These are phyloP conservation scores for Copromyces sp. DNA, from an alignment of 495 filamentous ascomycete species.

Conservation along the genomic window DNA sequence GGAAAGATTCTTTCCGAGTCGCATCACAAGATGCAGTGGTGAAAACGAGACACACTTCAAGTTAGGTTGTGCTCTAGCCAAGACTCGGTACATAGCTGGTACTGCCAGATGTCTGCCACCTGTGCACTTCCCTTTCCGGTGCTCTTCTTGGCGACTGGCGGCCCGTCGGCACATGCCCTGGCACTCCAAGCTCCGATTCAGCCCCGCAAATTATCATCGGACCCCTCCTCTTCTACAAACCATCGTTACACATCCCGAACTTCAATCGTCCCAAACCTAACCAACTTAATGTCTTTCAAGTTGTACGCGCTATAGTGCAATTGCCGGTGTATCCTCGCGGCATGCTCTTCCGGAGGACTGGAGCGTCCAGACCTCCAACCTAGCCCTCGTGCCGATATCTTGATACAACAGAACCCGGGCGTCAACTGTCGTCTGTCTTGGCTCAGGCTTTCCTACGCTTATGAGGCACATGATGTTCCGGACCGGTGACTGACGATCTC, in stretches of 20 bases:
- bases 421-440: neutral
- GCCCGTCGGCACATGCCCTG: neutral
- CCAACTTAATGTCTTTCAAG: slow-evolving; percentile 10
- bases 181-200: neutral
- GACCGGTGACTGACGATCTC: neutral
- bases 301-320: slow-evolving; percentile 18
- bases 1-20: neutral
- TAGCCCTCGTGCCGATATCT: neutral
- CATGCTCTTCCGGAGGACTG: too few species aligned
- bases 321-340: slow-evolving; percentile 18
- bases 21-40: neutral
- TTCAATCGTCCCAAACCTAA: slow-evolving; percentile 17
- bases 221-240: slow-evolving; percentile 6
- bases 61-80: neutral
- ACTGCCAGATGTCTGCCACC: slow-evolving; percentile 5
- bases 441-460: neutral
- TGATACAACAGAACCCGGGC: neutral
- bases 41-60: neutral
- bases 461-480: neutral
- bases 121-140: slow-evolving; percentile 1
- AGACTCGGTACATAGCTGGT: neutral
- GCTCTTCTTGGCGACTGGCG: neutral
- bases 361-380: too few species aligned
- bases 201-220: slow-evolving; percentile 8
- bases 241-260: slow-evolving; percentile 15